phyloP scores from a whole-genome alignment of 352 stramenopile species.

The Globisporangium takayamanum region DNA sequence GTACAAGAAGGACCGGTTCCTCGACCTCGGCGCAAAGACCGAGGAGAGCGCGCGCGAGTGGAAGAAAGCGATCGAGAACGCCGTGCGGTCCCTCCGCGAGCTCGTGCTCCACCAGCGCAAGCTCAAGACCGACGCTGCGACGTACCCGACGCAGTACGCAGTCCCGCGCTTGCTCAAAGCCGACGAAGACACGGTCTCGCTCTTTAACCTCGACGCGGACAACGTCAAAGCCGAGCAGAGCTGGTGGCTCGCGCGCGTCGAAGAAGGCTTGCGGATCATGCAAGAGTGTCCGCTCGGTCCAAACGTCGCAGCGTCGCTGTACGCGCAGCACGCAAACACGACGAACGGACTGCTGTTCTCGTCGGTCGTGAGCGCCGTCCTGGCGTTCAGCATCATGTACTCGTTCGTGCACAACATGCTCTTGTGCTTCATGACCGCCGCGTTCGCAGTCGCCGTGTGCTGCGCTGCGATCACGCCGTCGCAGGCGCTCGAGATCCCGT shows the following conservation, averaged over 20 bases:
- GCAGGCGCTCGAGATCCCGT: constrained; percentile 73
- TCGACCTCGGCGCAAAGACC: constrained; percentile 83
- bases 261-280: constrained; percentile 79
- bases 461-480: constrained; percentile 65
- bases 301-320: constrained; percentile 71
- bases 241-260: constrained; percentile 81
- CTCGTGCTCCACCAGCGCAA: constrained; percentile 69
- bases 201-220: constrained; percentile 85
- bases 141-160: constrained; percentile 58
- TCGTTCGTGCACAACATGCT: constrained; percentile 83
- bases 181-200: constrained; percentile 77
- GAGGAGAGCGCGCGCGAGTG: constrained; percentile 76
- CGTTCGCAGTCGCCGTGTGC: constrained; percentile 56
- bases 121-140: constrained; percentile 68
- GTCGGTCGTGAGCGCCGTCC: constrained; percentile 48
- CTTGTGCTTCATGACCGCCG: constrained; percentile 64
- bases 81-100: constrained; percentile 68
- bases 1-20: constrained; percentile 86
- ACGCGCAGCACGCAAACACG: constrained; percentile 70
- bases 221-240: constrained; percentile 78
- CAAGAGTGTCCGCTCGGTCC: constrained; percentile 80
- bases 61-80: constrained; percentile 75
- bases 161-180: constrained; percentile 64
- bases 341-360: constrained; percentile 72
- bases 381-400: constrained; percentile 85